phyloP scores from a whole-genome alignment of 129 eudicot species.

The Gnaphalium uliginosum region DNA sequence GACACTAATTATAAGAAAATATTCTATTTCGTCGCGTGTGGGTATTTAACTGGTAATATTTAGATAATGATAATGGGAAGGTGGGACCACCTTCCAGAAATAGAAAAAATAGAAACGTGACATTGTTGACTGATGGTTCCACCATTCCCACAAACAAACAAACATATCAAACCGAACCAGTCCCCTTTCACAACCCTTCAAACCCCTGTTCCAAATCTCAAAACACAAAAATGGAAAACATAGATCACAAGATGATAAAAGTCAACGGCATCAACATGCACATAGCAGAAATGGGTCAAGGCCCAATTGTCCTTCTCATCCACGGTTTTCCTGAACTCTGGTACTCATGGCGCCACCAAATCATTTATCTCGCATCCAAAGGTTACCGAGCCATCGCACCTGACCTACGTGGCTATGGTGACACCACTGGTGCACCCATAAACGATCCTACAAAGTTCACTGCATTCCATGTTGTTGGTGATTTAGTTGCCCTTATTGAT shows the following conservation, averaged over 20 bases:
- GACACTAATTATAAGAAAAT: no score
- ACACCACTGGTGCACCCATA: slow-evolving; percentile 47
- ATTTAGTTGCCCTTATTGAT: slow-evolving; percentile 45
- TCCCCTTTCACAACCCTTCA: neutral
- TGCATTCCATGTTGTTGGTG: slow-evolving; percentile 41
- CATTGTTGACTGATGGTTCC: no score
- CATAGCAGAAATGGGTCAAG: slow-evolving; percentile 45
- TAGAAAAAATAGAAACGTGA: no score
- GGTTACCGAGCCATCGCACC: slow-evolving; percentile 61
- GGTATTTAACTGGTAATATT: no score
- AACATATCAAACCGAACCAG: neutral
- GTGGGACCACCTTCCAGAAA: no score
- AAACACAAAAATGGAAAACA: slow-evolving; percentile 35
- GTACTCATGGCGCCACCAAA: slow-evolving; percentile 69
- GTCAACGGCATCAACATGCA: slow-evolving; percentile 48
- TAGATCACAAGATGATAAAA: slow-evolving; percentile 37
- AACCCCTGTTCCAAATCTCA: neutral
- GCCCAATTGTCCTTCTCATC: slow-evolving; percentile 43
- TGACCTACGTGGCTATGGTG: slow-evolving; percentile 62
- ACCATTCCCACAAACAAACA: neutral
- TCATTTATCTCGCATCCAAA: slow-evolving; percentile 40
- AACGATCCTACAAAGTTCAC: slow-evolving; percentile 38
- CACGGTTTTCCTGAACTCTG: slow-evolving; percentile 64
- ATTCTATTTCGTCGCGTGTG: no score
- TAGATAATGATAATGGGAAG: no score